phyloP scores from a whole-genome alignment of 2,329 filamentous ascomycete species.

The Magnaporthiopsis rhizophila region DNA sequence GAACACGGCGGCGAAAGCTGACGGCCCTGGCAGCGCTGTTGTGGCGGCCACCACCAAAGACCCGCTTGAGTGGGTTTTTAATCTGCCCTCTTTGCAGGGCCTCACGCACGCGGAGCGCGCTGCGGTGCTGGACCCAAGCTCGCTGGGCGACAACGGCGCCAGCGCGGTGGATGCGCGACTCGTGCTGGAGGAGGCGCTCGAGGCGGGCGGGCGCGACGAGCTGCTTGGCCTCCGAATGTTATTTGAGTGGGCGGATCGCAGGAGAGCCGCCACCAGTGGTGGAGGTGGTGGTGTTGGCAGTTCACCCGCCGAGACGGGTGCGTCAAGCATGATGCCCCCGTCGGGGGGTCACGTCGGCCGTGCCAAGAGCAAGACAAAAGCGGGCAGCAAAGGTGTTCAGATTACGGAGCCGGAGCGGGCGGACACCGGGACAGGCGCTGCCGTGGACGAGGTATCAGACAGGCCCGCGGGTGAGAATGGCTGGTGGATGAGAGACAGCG shows the following conservation, averaged over 20 bases:
- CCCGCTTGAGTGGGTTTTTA: conserved; percentile 69
- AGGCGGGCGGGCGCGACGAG: conserved; percentile 29
- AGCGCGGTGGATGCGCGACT: conserved; percentile 62
- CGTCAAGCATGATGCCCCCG: conserved; percentile 8
- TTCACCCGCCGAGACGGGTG: conserved; percentile 11
- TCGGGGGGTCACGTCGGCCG: conserved; percentile 11
- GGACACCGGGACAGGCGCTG: neutral
- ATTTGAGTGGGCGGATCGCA: conserved; percentile 48
- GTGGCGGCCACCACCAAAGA: conserved; percentile 13
- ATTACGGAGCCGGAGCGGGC: conserved; percentile 6
- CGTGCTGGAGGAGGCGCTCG: conserved; percentile 48
- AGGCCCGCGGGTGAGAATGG: conserved; percentile 22
- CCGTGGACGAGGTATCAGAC: neutral
- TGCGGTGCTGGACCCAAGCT: conserved; percentile 46
- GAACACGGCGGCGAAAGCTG: conserved; percentile 14
- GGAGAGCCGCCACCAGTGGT: conserved; percentile 17
- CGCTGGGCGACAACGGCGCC: conserved; percentile 37
- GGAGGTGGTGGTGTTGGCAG: too few relatives aligned
- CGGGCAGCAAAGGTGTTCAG: neutral
- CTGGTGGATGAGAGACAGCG: conserved; percentile 50
- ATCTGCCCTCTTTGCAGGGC: conserved; percentile 43
- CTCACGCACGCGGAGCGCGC: conserved; percentile 60
- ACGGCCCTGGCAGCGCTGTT: neutral
- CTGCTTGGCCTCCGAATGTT: conserved; percentile 42
- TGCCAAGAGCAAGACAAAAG: conserved; percentile 14